Evolutionary conservation across 495 filamentous ascomycete genomes (phyloP).

Genomic region (Neurospora terricola): DNA sequence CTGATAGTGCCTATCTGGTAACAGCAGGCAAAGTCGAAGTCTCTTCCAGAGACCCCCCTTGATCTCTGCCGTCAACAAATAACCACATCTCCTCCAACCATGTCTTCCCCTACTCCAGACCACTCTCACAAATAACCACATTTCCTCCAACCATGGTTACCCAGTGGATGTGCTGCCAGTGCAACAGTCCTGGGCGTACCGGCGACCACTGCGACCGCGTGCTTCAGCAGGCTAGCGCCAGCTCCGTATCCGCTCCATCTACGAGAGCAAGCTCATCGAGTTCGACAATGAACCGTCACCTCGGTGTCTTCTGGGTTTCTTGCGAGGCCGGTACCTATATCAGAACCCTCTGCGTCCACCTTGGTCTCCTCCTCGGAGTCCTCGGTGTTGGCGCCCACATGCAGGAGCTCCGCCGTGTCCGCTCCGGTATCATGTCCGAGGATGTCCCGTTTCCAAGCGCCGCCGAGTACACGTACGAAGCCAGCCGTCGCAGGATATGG

Average conservation of each 20-base stretch:
- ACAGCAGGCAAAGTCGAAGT: constrained; percentile 31
- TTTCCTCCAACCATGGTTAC: background rate
- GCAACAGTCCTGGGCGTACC: no score
- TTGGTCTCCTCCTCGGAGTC: constrained; percentile 66
- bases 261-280: constrained; percentile 88
- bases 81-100: background rate
- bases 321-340: constrained; percentile 20
- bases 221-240: background rate
- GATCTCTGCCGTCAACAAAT: background rate
- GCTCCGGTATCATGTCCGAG: constrained; percentile 71
- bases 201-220: background rate
- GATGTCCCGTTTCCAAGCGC: background rate
- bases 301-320: constrained; percentile 99
- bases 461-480: background rate
- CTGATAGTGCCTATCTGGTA: constrained; percentile 93
- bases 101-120: no score
- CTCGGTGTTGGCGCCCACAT: constrained; percentile 93
- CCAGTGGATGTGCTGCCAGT: background rate
- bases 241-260: constrained; percentile 38
- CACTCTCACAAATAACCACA: background rate
- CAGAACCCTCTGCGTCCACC: constrained; percentile 74
- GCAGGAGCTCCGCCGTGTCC: constrained; percentile 92
- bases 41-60: no score
- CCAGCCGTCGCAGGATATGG: background rate
- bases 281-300: constrained; percentile 89